These are phyloP conservation scores for Colletotrichum chrysophilum DNA, from an alignment of 2,329 filamentous ascomycete genomes.

Conservation along the genomic window DNA sequence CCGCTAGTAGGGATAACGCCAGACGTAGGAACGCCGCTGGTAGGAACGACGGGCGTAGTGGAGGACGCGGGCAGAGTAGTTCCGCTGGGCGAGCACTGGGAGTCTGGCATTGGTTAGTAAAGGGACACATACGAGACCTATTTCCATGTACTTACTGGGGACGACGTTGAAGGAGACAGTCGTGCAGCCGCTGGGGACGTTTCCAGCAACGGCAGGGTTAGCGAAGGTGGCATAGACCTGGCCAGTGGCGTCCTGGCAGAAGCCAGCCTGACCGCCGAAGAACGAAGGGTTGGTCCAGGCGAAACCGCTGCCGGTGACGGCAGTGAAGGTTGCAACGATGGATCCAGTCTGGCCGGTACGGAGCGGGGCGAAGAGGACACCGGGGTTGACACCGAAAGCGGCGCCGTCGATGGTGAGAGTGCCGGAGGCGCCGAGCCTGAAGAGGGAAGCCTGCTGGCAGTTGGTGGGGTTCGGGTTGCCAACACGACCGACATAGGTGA, in stretches of 20 bases:
- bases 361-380: background rate
- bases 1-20: too few species aligned
- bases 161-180: background rate
- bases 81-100: background rate
- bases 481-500: background rate
- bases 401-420: background rate
- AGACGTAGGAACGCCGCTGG: too few species aligned
- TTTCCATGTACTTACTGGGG: background rate
- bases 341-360: background rate
- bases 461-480: background rate
- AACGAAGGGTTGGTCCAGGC: constrained; percentile 3
- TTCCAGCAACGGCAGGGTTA: background rate
- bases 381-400: background rate
- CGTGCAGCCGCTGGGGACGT: background rate
- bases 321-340: background rate
- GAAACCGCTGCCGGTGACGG: background rate
- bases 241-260: constrained; percentile 6
- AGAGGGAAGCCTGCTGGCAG: background rate
- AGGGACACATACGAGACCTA: background rate
- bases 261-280: constrained; percentile 1
- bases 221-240: constrained; percentile 10
- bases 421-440: background rate
- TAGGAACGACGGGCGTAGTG: background rate
- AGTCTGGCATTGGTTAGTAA: background rate
- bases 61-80: background rate